These are phyloP conservation scores for Colletotrichum somersetense DNA, from an alignment of 2,329 filamentous ascomycete genomes.

Conservation along the genomic window DNA sequence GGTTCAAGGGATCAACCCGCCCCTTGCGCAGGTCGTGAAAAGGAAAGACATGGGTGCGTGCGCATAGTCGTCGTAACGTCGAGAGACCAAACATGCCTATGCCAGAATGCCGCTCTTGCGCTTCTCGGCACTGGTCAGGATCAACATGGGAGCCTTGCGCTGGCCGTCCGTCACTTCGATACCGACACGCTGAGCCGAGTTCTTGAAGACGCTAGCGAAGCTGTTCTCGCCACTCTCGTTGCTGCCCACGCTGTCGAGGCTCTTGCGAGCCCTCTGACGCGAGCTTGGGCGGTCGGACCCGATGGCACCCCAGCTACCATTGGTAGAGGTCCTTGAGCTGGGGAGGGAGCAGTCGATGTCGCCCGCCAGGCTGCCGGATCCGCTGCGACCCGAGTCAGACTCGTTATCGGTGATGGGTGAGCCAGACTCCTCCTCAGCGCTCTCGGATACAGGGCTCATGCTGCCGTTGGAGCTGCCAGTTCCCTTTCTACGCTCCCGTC, in stretches of 20 bases:
- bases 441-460: conserved; percentile 92
- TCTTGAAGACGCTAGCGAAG: conserved; percentile 76
- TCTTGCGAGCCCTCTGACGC: conserved; percentile 74
- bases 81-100: conserved; percentile 29
- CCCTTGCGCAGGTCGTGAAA: conserved; percentile 41
- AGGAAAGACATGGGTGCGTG: conserved; percentile 42
- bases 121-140: conserved; percentile 91
- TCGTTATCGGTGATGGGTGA: conserved; percentile 80
- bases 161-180: conserved; percentile 71
- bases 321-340: conserved; percentile 82
- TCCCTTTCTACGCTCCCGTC: conserved; percentile 85
- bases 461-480: conserved; percentile 79
- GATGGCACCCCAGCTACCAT: conserved; percentile 81
- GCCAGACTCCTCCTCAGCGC: conserved; percentile 70
- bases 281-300: conserved; percentile 86
- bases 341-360: conserved; percentile 76
- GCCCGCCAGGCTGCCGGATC: conserved; percentile 84
- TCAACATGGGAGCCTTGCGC: conserved; percentile 87
- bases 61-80: conserved; percentile 43
- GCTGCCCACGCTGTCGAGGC: conserved; percentile 74
- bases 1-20: conserved; percentile 41
- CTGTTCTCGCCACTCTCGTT: conserved; percentile 68
- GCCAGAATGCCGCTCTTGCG: conserved; percentile 73
- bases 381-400: conserved; percentile 77
- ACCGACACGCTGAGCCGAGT: conserved; percentile 63